phyloP scores from a whole-genome alignment of 2,329 filamentous ascomycete genomes.

The Hymenoscyphus occultus region DNA sequence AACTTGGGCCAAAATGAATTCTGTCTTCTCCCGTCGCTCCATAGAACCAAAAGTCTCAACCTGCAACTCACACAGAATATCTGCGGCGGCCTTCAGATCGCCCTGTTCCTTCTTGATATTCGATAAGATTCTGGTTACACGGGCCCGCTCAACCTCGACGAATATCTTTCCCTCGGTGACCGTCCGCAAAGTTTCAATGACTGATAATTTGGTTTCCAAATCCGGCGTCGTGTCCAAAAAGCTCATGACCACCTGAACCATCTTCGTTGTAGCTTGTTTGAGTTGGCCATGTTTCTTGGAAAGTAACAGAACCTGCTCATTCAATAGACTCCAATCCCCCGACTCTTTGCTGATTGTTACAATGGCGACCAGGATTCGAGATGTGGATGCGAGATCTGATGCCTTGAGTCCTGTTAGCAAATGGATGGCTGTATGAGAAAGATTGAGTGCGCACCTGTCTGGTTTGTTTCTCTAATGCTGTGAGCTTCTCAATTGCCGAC shows the following conservation, averaged over 20 bases:
- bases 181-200: constrained; percentile 92
- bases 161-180: constrained; percentile 99
- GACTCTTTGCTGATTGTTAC: constrained; percentile 93
- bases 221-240: constrained; percentile 86
- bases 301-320: constrained; percentile 90
- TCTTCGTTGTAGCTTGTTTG: constrained; percentile 97
- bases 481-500: constrained; percentile 89
- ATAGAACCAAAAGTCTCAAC: constrained; percentile 99
- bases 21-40: constrained; percentile 95
- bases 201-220: constrained; percentile 81
- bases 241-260: constrained; percentile 94
- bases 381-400: constrained; percentile 93
- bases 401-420: constrained; percentile 55
- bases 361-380: constrained; percentile 79
- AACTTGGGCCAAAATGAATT: constrained; percentile 96
- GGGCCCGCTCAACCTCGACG: constrained; percentile 95
- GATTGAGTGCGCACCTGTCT: constrained; percentile 66
- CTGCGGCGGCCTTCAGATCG: constrained; percentile 83
- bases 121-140: constrained; percentile 90
- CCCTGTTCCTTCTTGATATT: constrained; percentile 97
- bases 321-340: constrained; percentile 89
- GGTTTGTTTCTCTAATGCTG: constrained; percentile 90
- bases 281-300: constrained; percentile 99
- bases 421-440: constrained; percentile 7
- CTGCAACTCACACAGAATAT: constrained; percentile 94